Percentiles rank a stretch among this genome's conserved stretches.
Evolutionary conservation across 1,284 basidiomycete genomes (phyloP).

Genomic region (Ganoderma multipileum): DNA sequence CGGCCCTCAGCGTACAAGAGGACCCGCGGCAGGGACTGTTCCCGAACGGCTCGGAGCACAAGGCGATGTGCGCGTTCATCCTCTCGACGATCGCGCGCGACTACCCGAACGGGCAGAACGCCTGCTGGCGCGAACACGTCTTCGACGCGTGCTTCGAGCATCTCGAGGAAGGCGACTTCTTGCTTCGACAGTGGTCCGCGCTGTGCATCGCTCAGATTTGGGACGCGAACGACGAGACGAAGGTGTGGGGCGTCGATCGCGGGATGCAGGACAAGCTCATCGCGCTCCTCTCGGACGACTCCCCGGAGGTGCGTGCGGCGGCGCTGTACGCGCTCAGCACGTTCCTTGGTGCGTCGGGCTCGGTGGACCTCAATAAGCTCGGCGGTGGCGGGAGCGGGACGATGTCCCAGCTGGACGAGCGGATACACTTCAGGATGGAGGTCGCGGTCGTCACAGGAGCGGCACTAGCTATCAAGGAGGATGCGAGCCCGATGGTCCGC

Average conservation of each 20-base stretch:
- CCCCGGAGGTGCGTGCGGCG: conserved; percentile 92
- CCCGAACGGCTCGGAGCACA: conserved; percentile 95
- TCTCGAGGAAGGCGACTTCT: conserved; percentile 89
- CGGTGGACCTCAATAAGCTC: conserved; percentile 65
- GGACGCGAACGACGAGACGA: conserved; percentile 93
- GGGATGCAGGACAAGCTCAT: conserved; percentile 91
- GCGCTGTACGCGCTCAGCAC: conserved; percentile 94
- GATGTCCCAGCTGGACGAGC: conserved; percentile 83
- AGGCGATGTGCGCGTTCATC: conserved; percentile 99
- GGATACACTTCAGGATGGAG: conserved; percentile 82
- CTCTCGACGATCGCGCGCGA: conserved; percentile 93
- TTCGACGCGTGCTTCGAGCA: conserved; percentile 91
- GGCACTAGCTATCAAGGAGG: conserved; percentile 85
- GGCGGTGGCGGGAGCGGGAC: conserved; percentile 90
- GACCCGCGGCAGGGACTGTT: conserved; percentile 65
- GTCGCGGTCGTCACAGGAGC: conserved; percentile 81
- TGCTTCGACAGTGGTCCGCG: conserved; percentile 94
- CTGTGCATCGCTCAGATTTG: conserved; percentile 96
- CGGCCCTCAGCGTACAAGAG: conserved; percentile 74
- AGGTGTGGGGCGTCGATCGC: conserved; percentile 83
- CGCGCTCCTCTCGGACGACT: conserved; percentile 84
- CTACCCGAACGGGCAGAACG: conserved; percentile 86
- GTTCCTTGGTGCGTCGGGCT: conserved; percentile 90
- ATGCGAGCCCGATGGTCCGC: conserved; percentile 95
- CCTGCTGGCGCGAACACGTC: conserved; percentile 85